Conservation (phyloP, 495 filamentous ascomycete genomes). For the Tetracladium marchalianum region DNA sequence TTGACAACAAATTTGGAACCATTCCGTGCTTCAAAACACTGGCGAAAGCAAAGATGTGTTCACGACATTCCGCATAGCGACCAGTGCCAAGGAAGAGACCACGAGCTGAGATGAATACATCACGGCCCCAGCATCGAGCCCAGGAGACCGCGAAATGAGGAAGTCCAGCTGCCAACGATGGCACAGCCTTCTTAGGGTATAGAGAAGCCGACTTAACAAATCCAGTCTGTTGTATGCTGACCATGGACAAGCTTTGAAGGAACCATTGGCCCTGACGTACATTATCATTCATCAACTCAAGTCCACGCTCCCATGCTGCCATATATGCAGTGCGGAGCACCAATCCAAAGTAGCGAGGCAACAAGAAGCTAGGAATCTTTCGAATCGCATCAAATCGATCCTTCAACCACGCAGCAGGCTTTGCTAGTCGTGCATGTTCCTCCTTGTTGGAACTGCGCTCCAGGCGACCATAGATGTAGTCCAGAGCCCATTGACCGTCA, state of each 20-base stretch:
- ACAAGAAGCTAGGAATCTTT: constrained; percentile 74
- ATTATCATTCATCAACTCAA: constrained; percentile 68
- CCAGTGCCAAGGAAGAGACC: constrained; percentile 85
- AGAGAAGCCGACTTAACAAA: constrained; percentile 82
- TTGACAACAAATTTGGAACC: constrained; percentile 89
- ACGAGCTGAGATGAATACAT: constrained; percentile 91
- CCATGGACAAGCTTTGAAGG: constrained; percentile 75
- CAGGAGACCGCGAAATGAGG: constrained; percentile 93
- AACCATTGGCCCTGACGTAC: constrained; percentile 76
- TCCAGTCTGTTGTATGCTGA: constrained; percentile 82
- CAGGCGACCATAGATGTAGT: constrained; percentile 73
- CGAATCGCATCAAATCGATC: constrained; percentile 77
- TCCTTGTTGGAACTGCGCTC: constrained; percentile 56
- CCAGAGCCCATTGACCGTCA: constrained; percentile 88
- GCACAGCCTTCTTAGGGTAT: constrained; percentile 73
- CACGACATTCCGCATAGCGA: constrained; percentile 75
- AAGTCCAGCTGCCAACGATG: constrained; percentile 83
- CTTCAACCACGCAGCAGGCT: constrained; percentile 67
- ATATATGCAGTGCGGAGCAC: constrained; percentile 79
- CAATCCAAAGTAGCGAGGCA: constrained; percentile 88
- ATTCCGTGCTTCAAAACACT: constrained; percentile 97
- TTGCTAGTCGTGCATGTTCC: constrained; percentile 46
- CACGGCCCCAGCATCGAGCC: constrained; percentile 95
- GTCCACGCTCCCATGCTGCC: constrained; percentile 65
- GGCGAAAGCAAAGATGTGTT: constrained; percentile 92